Conservation (phyloP, 2,329 filamentous ascomycete genomes). For the Spiromastix sp. region DNA sequence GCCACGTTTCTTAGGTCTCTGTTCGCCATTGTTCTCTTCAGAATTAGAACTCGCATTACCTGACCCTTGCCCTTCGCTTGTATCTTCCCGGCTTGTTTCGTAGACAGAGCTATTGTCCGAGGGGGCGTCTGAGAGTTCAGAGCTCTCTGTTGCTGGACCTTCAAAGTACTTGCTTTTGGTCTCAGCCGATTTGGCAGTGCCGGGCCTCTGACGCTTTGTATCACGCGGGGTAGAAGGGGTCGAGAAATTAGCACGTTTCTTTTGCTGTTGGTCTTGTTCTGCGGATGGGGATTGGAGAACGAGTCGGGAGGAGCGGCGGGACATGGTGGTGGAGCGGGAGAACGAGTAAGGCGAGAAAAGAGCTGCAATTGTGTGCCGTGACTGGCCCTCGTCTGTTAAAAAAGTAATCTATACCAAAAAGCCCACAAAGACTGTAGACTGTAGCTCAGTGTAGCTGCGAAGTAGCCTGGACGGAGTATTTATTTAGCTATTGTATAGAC, state of each 20-base stretch:
- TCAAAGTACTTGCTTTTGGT: conserved; percentile 44
- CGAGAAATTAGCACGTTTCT: conserved; percentile 14
- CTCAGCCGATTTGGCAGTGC: conserved; percentile 26
- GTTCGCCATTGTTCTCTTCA: conserved; percentile 68
- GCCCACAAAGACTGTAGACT: too few relatives aligned
- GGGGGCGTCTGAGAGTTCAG: conserved; percentile 12
- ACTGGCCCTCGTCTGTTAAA: too few relatives aligned
- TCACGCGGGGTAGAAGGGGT: conserved; percentile 18
- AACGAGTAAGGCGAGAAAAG: too few relatives aligned
- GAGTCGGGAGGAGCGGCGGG: conserved; percentile 29
- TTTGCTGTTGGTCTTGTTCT: conserved; percentile 2
- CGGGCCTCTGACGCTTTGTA: conserved; percentile 11
- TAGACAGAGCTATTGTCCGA: conserved; percentile 24
- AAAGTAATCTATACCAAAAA: too few relatives aligned
- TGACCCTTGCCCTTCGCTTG: too few relatives aligned
- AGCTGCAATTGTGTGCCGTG: too few relatives aligned
- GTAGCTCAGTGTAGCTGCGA: too few relatives aligned
- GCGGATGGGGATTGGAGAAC: conserved; percentile 22
- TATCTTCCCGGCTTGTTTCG: conserved; percentile 33
- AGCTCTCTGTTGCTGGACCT: conserved; percentile 25
- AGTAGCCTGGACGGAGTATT: too few relatives aligned
- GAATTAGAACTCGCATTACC: too few relatives aligned
- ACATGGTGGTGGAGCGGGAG: conserved; percentile 19
- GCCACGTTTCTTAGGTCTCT: conserved; percentile 17
- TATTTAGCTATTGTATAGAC: too few relatives aligned